Evolutionary conservation across 257 asterid species (phyloP), one percentile per base, ranked within the genome.

Genomic region (Linaria vulgaris): DNA sequence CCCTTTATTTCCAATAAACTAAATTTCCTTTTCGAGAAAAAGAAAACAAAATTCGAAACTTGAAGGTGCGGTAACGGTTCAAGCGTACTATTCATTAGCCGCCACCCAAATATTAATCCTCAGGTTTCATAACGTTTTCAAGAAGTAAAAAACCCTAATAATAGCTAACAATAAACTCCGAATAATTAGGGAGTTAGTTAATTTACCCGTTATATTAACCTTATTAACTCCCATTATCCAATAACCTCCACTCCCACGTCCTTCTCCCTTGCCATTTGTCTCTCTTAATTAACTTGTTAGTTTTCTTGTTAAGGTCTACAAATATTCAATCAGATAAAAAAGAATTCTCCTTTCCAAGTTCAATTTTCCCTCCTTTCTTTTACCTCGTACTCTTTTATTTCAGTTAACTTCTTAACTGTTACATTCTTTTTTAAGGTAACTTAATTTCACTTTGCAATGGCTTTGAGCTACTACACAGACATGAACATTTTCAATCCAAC

Each of bases 161-260:
- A 19, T 65, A n/a, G n/a, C 60, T 50, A 41, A 50, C 46, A 70
- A 60, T 52, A 2, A 47, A 11, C n/a, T 31, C 76, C 83, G 62
- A 59, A 72, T 72, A 65, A 72, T 75, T 20, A 69, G 81, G n/a
- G 80, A 69, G 77, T 69, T 75, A 61, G 69, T 72, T 77, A 75
- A 31, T 75, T 27, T 72, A 44, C 11, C 9, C 38, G 19, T 27
- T 27, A 21, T 53, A 69, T 69, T 66, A 34, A 70, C 70, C 60
- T 17, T 55, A 61, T 73, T 68, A 51, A 69, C 72, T 63, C 68
- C 62, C 44, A 49, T 25, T 56, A 67, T 62, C 73, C 67, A 64
- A 44, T 80, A 80, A 80, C 81, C 72, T 39, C 81, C 75, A 54
- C 23, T 58, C 80, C 75, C 80, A 72, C 81, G 79, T 69, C 60